phyloP scores from a whole-genome alignment of 177 flowering plant genomes.

The Tripterygium wilfordii region DNA sequence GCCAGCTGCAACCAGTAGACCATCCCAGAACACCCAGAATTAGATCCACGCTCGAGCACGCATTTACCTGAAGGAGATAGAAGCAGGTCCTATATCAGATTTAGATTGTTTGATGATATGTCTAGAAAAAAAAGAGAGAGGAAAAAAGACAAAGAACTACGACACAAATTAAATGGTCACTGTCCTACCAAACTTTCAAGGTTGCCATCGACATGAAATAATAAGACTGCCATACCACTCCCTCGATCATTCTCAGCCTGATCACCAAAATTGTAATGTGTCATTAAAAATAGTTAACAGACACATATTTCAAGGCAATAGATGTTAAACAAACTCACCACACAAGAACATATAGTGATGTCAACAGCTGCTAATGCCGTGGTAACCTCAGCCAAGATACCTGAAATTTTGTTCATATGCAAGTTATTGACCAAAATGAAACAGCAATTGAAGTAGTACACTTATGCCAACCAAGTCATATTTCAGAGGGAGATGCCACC shows the following conservation, averaged over 20 bases:
- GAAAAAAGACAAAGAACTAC: background rate
- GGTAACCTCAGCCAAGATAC: slow-evolving; percentile 87
- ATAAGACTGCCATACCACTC: slow-evolving; percentile 76
- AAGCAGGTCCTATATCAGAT: slow-evolving; percentile 5
- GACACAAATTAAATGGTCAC: background rate
- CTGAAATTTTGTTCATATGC: slow-evolving; percentile 27
- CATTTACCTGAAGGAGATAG: slow-evolving; percentile 46
- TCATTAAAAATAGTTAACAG: too few relatives aligned
- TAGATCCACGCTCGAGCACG: slow-evolving; percentile 61
- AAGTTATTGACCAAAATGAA: background rate
- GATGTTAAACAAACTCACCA: slow-evolving; percentile 56
- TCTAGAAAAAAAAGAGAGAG: background rate
- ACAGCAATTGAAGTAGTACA: too few relatives aligned
- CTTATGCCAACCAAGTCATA: too few relatives aligned
- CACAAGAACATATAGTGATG: slow-evolving; percentile 76
- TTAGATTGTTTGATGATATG: background rate
- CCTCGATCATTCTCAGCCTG: slow-evolving; percentile 85
- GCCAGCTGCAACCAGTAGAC: slow-evolving; percentile 97
- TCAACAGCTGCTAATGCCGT: slow-evolving; percentile 59
- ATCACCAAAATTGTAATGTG: slow-evolving; percentile 1
- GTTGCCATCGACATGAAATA: slow-evolving; percentile 82
- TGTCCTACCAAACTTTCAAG: slow-evolving; percentile 60
- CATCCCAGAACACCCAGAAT: slow-evolving; percentile 82
- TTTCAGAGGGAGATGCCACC: too few relatives aligned
- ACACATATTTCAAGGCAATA: too few relatives aligned